Evolutionary conservation across 140 eudicot genomes (phyloP), one percentile per base, ranked within the genome.

Genomic region (Erigeron philadelphicus): DNA sequence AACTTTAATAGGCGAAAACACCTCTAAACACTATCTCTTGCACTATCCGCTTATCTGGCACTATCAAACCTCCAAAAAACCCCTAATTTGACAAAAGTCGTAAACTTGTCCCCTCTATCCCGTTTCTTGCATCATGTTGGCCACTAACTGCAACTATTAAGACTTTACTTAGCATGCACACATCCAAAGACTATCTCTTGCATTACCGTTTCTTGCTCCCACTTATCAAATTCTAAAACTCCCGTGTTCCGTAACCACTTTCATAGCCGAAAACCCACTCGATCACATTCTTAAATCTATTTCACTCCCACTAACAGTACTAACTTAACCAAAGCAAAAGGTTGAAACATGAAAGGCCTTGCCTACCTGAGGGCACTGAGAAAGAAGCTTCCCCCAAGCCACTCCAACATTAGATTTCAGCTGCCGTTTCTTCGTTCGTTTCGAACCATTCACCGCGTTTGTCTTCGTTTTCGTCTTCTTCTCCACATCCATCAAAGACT

Each of bases 301-400:
- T 42, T 47, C 61, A 1, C 9, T 1, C 4, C 68, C 18, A 25
- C 18, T 8, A n/a, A 58, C 38, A 31, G 38, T 31, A 21, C 25
- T 21, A 21, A 21, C 25, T 21, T 21, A 31, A 2, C 38, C 38
- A 31, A 2, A 31, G 5, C 38, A 31, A 31, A 31, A 31, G 38
- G 38, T 31, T 31, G 5, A 31, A 31, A 31, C 38, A 2, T 31
- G 38, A 31, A 31, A 31, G 38, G 38, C 4, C 38, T 31, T 17
- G 52, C 74, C 35, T 21, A 88, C 98, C 91, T 83, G 81, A 10
- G 96, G 78, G 52, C 81, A 86, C 87, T 86, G 93, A 0, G 96
- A 92, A 64, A 92, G 81, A 59, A 92, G 98, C 76, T 86, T 89
- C 10, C 95, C 96, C 98, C 95, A 92, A 40, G 95, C 90, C 56